phyloP scores from a whole-genome alignment of 345 rosid genomes.

The Aquilaria malaccensis region DNA sequence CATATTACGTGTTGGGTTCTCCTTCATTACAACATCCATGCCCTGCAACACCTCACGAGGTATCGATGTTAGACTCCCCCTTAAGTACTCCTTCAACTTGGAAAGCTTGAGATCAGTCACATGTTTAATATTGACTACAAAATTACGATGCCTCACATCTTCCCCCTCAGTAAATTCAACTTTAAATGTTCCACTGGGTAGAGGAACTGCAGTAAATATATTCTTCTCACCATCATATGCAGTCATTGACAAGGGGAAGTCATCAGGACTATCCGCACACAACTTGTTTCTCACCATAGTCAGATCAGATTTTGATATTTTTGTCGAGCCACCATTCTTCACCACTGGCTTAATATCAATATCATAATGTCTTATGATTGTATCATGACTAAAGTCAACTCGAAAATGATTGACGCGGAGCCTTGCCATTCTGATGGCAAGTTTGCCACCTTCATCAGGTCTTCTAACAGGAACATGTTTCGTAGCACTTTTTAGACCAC shows the following conservation, averaged over 20 bases:
- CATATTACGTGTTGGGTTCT: constrained; percentile 62
- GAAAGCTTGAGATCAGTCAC: constrained; percentile 58
- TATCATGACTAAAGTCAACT: constrained; percentile 41
- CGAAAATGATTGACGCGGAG: constrained; percentile 64
- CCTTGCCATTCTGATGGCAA: constrained; percentile 23
- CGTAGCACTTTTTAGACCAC: neutral
- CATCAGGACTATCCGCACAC: constrained; percentile 29
- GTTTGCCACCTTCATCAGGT: constrained; percentile 62
- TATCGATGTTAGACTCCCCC: constrained; percentile 17
- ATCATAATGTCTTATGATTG: constrained; percentile 54
- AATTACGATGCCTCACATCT: constrained; percentile 27
- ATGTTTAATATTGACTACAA: constrained; percentile 36
- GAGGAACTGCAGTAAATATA: constrained; percentile 51
- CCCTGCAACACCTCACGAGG: constrained; percentile 88
- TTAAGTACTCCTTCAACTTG: constrained; percentile 55
- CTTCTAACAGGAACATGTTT: constrained; percentile 32
- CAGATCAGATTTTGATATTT: constrained; percentile 36
- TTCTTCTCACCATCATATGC: constrained; percentile 86
- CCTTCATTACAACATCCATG: constrained; percentile 90
- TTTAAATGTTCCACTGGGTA: constrained; percentile 44
- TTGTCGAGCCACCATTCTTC: constrained; percentile 23
- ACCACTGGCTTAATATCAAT: constrained; percentile 43
- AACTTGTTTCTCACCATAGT: constrained; percentile 49
- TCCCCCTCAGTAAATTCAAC: constrained; percentile 41
- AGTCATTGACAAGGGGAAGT: constrained; percentile 53